A percentile compares a stretch with the other conserved stretches of the same genome.
Evolutionary conservation across 305 asterid species (phyloP).

Genomic region (Fraxinus velutina): DNA sequence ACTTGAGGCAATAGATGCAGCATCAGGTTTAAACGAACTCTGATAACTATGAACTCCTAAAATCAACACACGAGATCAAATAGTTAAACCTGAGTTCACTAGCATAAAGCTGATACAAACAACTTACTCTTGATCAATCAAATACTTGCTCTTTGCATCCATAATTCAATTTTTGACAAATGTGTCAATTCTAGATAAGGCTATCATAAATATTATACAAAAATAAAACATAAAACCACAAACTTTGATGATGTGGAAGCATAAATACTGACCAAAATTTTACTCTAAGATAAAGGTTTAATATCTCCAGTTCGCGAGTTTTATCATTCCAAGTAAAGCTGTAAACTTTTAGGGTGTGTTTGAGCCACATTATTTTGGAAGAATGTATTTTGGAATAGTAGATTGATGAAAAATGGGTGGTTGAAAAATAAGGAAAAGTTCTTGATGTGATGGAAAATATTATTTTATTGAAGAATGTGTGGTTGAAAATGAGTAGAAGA

Average conservation of each 20-base stretch:
- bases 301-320: neutral
- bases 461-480: too few species aligned
- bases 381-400: too few species aligned
- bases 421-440: too few species aligned
- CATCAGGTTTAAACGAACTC: slow-evolving; percentile 39
- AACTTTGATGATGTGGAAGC: neutral
- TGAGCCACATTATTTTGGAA: too few species aligned
- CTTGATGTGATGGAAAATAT: too few species aligned
- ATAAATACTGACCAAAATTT: neutral
- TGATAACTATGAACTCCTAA: slow-evolving; percentile 35
- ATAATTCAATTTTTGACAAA: neutral
- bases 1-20: slow-evolving; percentile 63
- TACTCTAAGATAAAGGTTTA: neutral
- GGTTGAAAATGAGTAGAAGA: too few species aligned
- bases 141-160: neutral
- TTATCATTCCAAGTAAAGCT: neutral
- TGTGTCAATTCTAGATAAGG: neutral
- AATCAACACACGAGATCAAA: slow-evolving; percentile 22
- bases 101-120: neutral
- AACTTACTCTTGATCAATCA: neutral
- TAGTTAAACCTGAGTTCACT: neutral
- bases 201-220: neutral
- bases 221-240: neutral
- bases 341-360: neutral
- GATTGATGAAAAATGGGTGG: too few species aligned